Evolutionary conservation across 495 filamentous ascomycete genomes (phyloP).

Genomic region (Podospora bellae-mahoneyi): DNA sequence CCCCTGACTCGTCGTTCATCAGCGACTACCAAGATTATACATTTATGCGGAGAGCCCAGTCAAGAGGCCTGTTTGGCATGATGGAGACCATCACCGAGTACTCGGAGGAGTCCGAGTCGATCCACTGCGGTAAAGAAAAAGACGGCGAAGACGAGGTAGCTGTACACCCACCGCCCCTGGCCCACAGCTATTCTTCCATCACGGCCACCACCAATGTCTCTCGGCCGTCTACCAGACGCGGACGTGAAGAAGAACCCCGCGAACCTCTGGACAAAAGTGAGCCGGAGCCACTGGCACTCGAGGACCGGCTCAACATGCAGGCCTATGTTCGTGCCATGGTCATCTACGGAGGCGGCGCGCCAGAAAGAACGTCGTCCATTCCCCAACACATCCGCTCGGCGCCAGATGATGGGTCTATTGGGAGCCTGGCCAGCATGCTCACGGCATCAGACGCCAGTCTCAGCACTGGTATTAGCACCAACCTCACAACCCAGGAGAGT

Average conservation of each 20-base stretch:
- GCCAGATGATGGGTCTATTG: not conserved
- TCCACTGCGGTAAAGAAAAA: not conserved
- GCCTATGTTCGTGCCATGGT: constrained; percentile 7
- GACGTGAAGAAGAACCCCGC: not conserved
- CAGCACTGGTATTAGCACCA: not conserved
- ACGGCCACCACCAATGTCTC: not conserved
- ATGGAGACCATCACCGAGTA: constrained; percentile 22
- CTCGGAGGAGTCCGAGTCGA: constrained; percentile 11
- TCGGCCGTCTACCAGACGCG: not conserved
- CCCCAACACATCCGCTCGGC: not conserved
- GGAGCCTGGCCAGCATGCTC: constrained; percentile 5
- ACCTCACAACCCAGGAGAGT: not conserved
- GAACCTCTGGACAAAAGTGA: not conserved
- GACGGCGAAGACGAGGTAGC: not conserved
- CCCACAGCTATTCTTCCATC: not conserved
- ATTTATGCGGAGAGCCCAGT: not conserved
- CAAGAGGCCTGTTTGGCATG: not conserved
- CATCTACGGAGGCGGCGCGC: not conserved
- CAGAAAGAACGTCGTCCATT: not conserved
- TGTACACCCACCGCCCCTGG: not conserved
- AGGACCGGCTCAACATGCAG: constrained; percentile 10
- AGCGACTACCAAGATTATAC: not conserved
- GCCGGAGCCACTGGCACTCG: not conserved
- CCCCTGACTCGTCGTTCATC: not conserved
- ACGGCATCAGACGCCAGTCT: constrained; percentile 1